Conservation (phyloP, 2,329 filamentous ascomycete genomes). For the Fusarium sp. region DNA sequence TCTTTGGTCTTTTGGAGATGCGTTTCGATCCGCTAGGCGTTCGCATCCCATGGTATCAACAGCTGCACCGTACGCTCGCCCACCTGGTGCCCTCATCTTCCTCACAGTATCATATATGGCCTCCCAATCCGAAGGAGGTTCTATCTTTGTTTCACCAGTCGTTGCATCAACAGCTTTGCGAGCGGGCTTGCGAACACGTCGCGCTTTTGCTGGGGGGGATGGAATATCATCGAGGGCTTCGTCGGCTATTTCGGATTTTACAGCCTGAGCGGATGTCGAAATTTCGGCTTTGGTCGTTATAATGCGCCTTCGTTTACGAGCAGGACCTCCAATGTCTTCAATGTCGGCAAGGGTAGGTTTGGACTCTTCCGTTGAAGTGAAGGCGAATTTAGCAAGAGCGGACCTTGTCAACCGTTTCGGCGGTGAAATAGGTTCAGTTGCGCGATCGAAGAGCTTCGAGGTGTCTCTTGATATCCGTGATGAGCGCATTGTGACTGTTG, state of each 20-base stretch:
- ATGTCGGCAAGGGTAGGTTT: slow-evolving; percentile 59
- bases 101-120: slow-evolving; percentile 82
- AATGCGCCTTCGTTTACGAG: slow-evolving; percentile 50
- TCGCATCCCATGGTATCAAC: slow-evolving; percentile 99
- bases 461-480: slow-evolving; percentile 71
- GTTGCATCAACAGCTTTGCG: slow-evolving; percentile 57
- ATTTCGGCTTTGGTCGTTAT: slow-evolving; percentile 25
- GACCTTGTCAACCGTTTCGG: slow-evolving; percentile 63
- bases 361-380: slow-evolving; percentile 47
- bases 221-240: slow-evolving; percentile 43
- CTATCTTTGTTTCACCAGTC: slow-evolving; percentile 55
- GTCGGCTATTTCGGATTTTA: slow-evolving; percentile 58
- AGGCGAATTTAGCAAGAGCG: slow-evolving; percentile 62
- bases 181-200: slow-evolving; percentile 60
- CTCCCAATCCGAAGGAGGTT: slow-evolving; percentile 85
- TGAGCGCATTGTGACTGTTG: slow-evolving; percentile 61
- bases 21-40: slow-evolving; percentile 69
- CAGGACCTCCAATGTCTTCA: slow-evolving; percentile 63
- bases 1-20: slow-evolving; percentile 69
- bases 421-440: slow-evolving; percentile 44
- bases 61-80: slow-evolving; percentile 76
- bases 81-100: slow-evolving; percentile 75
- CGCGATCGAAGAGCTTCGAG: slow-evolving; percentile 63
- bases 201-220: slow-evolving; percentile 46
- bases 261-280: slow-evolving; percentile 29